Conservation (phyloP, 192 early-diverging fungal species). For the Rhizophlyctis rosea region DNA sequence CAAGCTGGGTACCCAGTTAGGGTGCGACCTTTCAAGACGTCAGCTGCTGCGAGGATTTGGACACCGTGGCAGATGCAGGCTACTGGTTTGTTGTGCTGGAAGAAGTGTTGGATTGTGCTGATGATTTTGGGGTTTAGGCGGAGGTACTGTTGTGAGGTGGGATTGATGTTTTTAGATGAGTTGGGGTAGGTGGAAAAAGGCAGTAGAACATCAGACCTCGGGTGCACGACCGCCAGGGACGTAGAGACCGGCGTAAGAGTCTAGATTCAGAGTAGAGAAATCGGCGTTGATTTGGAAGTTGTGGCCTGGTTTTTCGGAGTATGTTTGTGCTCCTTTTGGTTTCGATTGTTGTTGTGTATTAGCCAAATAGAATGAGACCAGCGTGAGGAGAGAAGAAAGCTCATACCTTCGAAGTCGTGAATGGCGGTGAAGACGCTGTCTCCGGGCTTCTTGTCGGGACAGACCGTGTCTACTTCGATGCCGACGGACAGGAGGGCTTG, state of each 20-base stretch:
- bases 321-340: no score
- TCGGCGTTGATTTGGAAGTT: conserved; percentile 40
- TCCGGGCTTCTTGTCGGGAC: conserved; percentile 50
- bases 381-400: no score
- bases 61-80: conserved; percentile 58
- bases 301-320: conserved; percentile 49
- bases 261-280: conserved; percentile 38
- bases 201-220: no score
- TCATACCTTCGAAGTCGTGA: conserved; percentile 46
- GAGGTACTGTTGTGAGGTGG: no score
- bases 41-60: no score
- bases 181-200: no score
- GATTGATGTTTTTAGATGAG: no score
- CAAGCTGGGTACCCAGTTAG: no score
- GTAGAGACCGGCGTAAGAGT: conserved; percentile 50
- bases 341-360: no score
- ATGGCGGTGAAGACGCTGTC: conserved; percentile 46
- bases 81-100: conserved; percentile 45
- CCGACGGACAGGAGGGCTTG: conserved; percentile 49
- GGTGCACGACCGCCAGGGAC: conserved; percentile 53
- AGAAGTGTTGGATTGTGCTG: conserved; percentile 45
- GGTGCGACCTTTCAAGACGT: no score
- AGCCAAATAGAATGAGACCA: no score
- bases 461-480: conserved; percentile 49
- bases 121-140: conserved; percentile 48